A percentile compares a stretch with the other conserved stretches of the same genome.
These are phyloP conservation scores for Aspergillus leporis DNA, from an alignment of 495 filamentous ascomycete genomes.

Conservation along the genomic window DNA sequence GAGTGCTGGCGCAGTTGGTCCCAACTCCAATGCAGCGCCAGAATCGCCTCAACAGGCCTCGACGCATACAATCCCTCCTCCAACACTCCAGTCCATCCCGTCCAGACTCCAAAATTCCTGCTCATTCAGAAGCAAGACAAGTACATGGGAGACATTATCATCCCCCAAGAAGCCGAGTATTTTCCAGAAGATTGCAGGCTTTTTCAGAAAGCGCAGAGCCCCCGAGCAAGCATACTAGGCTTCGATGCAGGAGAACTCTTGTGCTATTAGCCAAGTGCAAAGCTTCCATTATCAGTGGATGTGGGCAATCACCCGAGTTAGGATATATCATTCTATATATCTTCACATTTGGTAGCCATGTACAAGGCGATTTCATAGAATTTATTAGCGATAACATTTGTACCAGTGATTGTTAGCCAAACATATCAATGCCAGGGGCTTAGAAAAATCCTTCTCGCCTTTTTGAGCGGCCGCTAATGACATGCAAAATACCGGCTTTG, in stretches of 20 bases:
- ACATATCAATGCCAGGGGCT: too few species aligned
- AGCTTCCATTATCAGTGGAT: not conserved
- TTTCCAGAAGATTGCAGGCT: not conserved
- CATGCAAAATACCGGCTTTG: too few species aligned
- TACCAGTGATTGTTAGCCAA: not conserved
- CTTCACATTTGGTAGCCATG: not conserved
- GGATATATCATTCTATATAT: not conserved
- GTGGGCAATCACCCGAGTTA: not conserved
- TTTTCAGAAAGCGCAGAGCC: not conserved
- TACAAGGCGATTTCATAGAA: not conserved
- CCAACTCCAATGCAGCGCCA: not conserved
- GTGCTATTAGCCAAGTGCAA: not conserved
- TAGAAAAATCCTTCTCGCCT: too few species aligned
- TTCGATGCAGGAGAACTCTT: not conserved
- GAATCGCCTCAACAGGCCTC: not conserved
- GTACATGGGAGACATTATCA: not conserved
- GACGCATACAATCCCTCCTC: not conserved
- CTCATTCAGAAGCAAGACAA: not conserved
- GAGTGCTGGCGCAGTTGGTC: conserved; percentile 9
- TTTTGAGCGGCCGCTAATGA: too few species aligned
- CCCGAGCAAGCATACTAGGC: not conserved
- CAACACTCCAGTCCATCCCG: not conserved
- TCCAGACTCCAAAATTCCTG: not conserved
- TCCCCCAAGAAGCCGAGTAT: not conserved
- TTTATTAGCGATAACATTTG: not conserved